These are phyloP conservation scores for Penicillium hordei DNA, from an alignment of 2,329 filamentous ascomycete species.

Conservation along the genomic window DNA sequence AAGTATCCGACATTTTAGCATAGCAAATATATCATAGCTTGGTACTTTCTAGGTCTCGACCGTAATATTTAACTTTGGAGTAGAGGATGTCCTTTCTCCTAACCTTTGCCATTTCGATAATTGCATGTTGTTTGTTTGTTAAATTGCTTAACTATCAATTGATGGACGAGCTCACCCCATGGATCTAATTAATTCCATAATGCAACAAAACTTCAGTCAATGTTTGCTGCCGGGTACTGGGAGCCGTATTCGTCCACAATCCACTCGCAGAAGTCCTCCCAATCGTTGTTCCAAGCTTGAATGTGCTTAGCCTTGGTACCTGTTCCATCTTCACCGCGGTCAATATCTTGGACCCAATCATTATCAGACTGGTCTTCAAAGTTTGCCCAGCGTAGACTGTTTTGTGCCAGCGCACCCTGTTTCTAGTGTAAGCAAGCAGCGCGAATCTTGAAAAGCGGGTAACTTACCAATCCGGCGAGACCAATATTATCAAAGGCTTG, in stretches of 20 bases:
- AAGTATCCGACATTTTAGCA: too few species aligned
- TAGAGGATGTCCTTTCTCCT: too few species aligned
- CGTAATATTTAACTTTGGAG: too few species aligned
- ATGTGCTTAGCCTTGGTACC: conserved; percentile 69
- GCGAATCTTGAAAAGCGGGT: neutral
- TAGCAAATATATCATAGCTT: too few species aligned
- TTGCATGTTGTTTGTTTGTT: neutral
- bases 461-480: neutral
- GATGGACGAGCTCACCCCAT: neutral
- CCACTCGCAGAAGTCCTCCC: conserved; percentile 88
- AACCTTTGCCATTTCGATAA: too few species aligned
- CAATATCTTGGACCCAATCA: conserved; percentile 72
- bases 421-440: neutral
- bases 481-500: conserved; percentile 87
- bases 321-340: conserved; percentile 66
- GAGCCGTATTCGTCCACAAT: conserved; percentile 53
- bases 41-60: too few species aligned
- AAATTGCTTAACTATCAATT: neutral
- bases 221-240: neutral
- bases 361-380: conserved; percentile 73
- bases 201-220: neutral
- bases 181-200: neutral
- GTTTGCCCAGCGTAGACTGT: conserved; percentile 80
- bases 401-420: conserved; percentile 69
- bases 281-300: conserved; percentile 73